These are phyloP conservation scores for Garcia nutans DNA, from an alignment of 345 rosid genomes.

Conservation along the genomic window DNA sequence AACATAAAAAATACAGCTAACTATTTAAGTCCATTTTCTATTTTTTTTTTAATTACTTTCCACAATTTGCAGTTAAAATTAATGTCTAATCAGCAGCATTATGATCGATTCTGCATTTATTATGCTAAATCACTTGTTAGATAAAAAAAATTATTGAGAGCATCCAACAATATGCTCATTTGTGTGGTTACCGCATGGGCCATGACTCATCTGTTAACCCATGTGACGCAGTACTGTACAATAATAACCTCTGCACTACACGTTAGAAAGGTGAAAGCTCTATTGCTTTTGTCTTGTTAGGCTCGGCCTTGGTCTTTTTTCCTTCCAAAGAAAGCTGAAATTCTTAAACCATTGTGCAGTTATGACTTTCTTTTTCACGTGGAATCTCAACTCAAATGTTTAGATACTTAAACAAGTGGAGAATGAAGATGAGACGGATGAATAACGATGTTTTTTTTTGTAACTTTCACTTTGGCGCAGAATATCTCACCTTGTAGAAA, in stretches of 20 bases:
- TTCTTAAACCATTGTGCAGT: not conserved
- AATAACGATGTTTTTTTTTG: not conserved
- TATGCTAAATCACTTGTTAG: no score
- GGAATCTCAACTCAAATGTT: no score
- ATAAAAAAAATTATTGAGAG: no score
- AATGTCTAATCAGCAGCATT: not conserved
- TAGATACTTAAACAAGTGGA: not conserved
- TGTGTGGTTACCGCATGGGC: not conserved
- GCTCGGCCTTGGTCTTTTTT: not conserved
- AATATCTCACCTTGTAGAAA: conserved; percentile 26
- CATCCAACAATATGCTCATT: no score
- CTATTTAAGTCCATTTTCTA: not conserved
- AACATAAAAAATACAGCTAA: not conserved
- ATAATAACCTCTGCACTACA: not conserved
- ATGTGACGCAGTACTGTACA: not conserved
- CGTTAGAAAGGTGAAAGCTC: not conserved
- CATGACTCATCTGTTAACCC: not conserved
- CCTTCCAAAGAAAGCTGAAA: not conserved
- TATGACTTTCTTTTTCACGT: no score
- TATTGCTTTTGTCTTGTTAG: not conserved
- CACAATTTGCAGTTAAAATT: conserved; percentile 3
- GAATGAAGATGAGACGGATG: not conserved
- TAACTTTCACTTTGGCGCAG: conserved; percentile 17
- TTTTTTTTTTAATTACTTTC: not conserved
- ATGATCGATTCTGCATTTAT: no score